Evolutionary conservation across 2,329 filamentous ascomycete species (phyloP).

Genomic region (Fusarium heterosporum): DNA sequence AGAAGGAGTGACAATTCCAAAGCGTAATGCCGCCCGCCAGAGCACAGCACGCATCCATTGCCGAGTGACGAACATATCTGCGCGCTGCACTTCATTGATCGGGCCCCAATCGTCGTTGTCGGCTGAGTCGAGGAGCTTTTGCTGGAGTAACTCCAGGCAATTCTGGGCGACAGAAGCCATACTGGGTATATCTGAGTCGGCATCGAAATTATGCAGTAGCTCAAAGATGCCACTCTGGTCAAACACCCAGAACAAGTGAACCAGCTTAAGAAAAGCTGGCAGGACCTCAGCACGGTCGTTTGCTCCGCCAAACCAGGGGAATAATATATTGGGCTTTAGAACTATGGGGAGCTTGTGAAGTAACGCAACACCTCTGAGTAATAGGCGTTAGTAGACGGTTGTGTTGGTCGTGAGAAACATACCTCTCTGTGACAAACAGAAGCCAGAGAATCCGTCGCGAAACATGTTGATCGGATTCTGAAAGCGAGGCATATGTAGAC

Average conservation of each 20-base stretch:
- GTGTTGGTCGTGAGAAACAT: background rate
- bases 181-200: constrained; percentile 49
- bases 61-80: constrained; percentile 61
- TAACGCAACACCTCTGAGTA: constrained; percentile 59
- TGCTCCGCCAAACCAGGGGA: constrained; percentile 48
- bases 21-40: constrained; percentile 56
- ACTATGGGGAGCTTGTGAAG: constrained; percentile 62
- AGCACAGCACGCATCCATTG: constrained; percentile 64
- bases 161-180: constrained; percentile 48
- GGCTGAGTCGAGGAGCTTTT: constrained; percentile 56
- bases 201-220: constrained; percentile 55
- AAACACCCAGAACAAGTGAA: constrained; percentile 63
- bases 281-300: constrained; percentile 59
- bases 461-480: constrained; percentile 57
- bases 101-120: constrained; percentile 52
- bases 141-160: constrained; percentile 56
- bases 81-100: constrained; percentile 61
- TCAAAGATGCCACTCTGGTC: constrained; percentile 63
- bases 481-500: constrained; percentile 53
- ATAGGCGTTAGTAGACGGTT: constrained; percentile 13
- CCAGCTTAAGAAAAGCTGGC: constrained; percentile 62
- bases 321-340: constrained; percentile 56
- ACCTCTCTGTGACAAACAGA: constrained; percentile 61
- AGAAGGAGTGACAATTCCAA: constrained; percentile 48
- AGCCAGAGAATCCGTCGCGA: constrained; percentile 60